Conservation (phyloP, 208 protist species). For the Acanthamoeba royreba region DNA sequence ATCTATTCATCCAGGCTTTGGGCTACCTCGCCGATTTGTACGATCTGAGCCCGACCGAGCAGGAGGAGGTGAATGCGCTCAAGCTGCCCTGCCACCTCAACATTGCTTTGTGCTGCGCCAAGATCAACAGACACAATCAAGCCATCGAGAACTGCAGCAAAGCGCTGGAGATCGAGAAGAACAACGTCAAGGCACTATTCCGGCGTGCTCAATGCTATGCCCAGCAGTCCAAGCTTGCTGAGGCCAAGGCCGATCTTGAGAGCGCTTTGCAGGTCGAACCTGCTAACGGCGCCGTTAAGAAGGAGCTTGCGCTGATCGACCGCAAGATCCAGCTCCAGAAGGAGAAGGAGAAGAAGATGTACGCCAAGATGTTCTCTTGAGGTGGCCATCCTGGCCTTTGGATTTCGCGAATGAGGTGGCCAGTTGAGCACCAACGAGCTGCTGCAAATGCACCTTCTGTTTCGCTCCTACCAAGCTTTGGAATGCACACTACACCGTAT, state of each 20-base stretch:
- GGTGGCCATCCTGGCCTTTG: too few relatives aligned
- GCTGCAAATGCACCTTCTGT: too few relatives aligned
- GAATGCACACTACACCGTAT: too few relatives aligned
- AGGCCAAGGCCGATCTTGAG: constrained; percentile 87
- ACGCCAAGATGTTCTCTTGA: constrained; percentile 14
- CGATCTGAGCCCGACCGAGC: constrained; percentile 71
- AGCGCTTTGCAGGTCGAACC: constrained; percentile 81
- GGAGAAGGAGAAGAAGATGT: constrained; percentile 30
- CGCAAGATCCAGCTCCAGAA: not conserved
- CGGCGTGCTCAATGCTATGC: constrained; percentile 84
- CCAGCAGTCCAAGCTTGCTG: constrained; percentile 85
- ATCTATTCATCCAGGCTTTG: not conserved
- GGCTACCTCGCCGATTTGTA: not conserved
- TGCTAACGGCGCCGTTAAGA: constrained; percentile 62
- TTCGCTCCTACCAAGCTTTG: too few relatives aligned
- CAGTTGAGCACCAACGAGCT: too few relatives aligned
- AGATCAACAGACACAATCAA: constrained; percentile 85
- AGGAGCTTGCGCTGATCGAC: not conserved
- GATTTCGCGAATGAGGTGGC: too few relatives aligned
- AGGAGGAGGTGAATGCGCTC: constrained; percentile 45
- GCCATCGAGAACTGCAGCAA: constrained; percentile 89
- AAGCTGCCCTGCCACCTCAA: constrained; percentile 79
- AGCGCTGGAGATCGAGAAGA: constrained; percentile 86
- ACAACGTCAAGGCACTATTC: constrained; percentile 85
- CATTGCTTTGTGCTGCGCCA: constrained; percentile 85